Percentiles rank a stretch among this genome's conserved stretches.
Evolutionary conservation across 805 yeast species (phyloP).

Genomic region (Candida fluviatilis): DNA sequence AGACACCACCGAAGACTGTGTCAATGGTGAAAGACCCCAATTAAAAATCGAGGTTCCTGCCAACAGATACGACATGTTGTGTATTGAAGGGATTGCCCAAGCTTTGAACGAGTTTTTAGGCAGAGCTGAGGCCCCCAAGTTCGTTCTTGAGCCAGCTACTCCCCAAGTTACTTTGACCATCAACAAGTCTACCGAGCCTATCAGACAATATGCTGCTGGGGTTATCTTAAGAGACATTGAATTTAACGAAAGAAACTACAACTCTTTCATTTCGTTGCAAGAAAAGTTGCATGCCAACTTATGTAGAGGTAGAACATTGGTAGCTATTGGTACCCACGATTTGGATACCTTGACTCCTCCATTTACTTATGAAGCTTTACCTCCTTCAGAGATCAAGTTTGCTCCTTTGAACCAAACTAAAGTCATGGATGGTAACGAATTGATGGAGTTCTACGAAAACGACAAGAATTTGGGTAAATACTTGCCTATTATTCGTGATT

Average conservation of each 20-base stretch:
- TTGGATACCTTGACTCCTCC: constrained; percentile 75
- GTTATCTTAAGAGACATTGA: constrained; percentile 85
- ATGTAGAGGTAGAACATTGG: constrained; percentile 95
- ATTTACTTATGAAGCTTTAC: constrained; percentile 80
- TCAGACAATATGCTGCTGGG: constrained; percentile 92
- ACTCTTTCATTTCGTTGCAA: constrained; percentile 92
- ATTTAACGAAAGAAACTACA: constrained; percentile 82
- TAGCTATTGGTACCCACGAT: constrained; percentile 98
- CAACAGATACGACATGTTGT: constrained; percentile 95
- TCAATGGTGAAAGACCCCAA: constrained; percentile 87
- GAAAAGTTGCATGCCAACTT: constrained; percentile 93
- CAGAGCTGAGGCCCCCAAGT: constrained; percentile 58
- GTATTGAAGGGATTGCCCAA: constrained; percentile 97
- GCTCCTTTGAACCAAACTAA: constrained; percentile 70
- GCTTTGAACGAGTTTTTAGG: constrained; percentile 90
- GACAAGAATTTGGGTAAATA: constrained; percentile 89
- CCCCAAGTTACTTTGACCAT: constrained; percentile 67
- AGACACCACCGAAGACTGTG: constrained; percentile 81
- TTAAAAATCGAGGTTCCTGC: constrained; percentile 96
- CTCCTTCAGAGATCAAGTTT: constrained; percentile 72
- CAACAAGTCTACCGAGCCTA: constrained; percentile 63
- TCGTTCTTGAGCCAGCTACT: constrained; percentile 54
- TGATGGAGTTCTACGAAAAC: constrained; percentile 85
- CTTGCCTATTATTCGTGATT: constrained; percentile 80
- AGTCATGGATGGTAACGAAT: constrained; percentile 66